Conservation (phyloP, 257 asterid species). For the Solanum appendiculatum region DNA sequence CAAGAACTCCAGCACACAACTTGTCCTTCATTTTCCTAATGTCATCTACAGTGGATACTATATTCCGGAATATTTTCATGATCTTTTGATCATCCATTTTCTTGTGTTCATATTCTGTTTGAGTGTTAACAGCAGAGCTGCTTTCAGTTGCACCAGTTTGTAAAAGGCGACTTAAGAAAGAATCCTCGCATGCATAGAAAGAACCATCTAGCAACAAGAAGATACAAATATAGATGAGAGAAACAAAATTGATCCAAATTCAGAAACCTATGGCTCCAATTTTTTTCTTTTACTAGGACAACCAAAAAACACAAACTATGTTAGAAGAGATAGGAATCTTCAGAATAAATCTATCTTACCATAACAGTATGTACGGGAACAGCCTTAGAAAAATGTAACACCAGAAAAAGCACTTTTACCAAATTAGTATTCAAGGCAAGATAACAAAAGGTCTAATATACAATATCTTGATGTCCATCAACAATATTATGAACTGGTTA, state of each 20-base stretch:
- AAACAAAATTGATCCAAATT: not conserved
- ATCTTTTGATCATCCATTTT: slow-evolving; percentile 31
- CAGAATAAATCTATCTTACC: not conserved
- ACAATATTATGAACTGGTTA: not conserved
- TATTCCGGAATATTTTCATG: slow-evolving; percentile 28
- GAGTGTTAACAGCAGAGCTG: slow-evolving; percentile 37
- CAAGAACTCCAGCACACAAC: slow-evolving; percentile 33
- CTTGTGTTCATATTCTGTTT: slow-evolving; percentile 23
- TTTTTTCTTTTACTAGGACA: not conserved
- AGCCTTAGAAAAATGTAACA: not conserved
- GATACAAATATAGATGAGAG: slow-evolving; percentile 6
- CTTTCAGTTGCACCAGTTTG: slow-evolving; percentile 76
- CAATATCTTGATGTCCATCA: not conserved
- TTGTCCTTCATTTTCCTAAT: slow-evolving; percentile 44
- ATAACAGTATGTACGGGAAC: not conserved
- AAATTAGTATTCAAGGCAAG: not conserved
- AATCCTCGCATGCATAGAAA: slow-evolving; percentile 38
- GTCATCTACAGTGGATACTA: slow-evolving; percentile 38
- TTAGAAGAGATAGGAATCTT: not conserved
- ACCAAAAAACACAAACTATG: not conserved
- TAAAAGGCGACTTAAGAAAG: slow-evolving; percentile 52
- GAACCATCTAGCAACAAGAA: slow-evolving; percentile 39
- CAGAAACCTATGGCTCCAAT: not conserved
- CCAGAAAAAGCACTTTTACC: not conserved
- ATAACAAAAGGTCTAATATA: not conserved